Conservation (phyloP, 495 filamentous ascomycete genomes). For the Neurospora tetraspora region DNA sequence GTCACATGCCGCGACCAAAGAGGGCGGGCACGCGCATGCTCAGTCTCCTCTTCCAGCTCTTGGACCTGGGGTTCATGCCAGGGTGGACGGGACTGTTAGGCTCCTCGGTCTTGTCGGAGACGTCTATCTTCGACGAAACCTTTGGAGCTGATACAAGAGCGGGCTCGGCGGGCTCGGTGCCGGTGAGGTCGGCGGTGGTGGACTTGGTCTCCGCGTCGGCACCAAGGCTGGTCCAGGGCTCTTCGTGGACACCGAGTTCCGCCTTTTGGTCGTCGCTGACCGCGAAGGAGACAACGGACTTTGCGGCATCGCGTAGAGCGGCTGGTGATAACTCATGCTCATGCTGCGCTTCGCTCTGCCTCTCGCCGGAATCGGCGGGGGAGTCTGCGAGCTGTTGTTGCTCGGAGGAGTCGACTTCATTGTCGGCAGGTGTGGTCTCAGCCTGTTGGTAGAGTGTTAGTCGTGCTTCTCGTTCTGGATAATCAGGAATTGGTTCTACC, state of each 20-base stretch:
- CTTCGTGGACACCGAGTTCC: slow-evolving; percentile 13
- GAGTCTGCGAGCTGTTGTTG: neutral
- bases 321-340: slow-evolving; percentile 3
- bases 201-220: neutral
- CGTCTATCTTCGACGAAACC: slow-evolving; percentile 1
- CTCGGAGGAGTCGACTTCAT: neutral
- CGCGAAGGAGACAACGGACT: slow-evolving; percentile 20
- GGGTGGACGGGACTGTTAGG: slow-evolving; percentile 2
- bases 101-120: neutral
- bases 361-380: slow-evolving; percentile 2
- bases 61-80: slow-evolving; percentile 10
- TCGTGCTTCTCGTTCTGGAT: slow-evolving; percentile 6
- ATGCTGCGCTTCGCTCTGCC: slow-evolving; percentile 8
- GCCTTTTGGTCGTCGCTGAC: slow-evolving; percentile 11
- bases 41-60: slow-evolving; percentile 20
- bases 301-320: slow-evolving; percentile 13
- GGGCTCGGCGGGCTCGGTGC: slow-evolving; percentile 5
- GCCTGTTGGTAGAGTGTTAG: neutral
- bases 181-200: slow-evolving; percentile 4
- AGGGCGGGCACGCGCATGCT: slow-evolving; percentile 18
- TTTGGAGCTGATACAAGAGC: slow-evolving; percentile 6
- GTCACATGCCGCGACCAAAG: slow-evolving; percentile 24
- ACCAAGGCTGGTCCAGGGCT: slow-evolving; percentile 6
- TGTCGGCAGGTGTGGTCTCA: slow-evolving; percentile 3
- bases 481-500: slow-evolving; percentile 13